Base-by-base conservation (phyloP, 73 alveolate species). In the Stentor coeruleus region DNA sequence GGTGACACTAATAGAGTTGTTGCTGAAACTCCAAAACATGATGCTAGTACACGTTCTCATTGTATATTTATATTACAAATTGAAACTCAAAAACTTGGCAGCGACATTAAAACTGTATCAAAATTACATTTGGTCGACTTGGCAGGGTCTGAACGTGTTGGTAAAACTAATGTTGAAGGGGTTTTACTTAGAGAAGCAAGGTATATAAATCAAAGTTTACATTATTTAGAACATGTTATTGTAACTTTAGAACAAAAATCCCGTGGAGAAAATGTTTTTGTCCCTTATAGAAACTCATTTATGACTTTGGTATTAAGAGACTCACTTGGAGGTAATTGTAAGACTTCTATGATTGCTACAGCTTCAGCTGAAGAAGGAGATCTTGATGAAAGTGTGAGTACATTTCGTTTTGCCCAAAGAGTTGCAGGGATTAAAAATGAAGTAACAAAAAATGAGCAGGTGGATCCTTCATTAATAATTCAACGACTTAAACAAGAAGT, bases 1-100 rank as follows among this genome's bases (percentile, higher is more conserved):
- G 99, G 99, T 59, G 99, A 98, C 88, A 97, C 98, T 3, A 98
- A 98, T 81, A 91, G 99, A 76, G 99, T 97, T 3, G 99, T 98
- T 0, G 96, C 99, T 35, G 99, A 97, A 86, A 98, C 99, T 15
- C 99, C 99, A 26, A 97, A 96, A 93, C 98, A 98, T 85, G 99
- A 98, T 88, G 99, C 99, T 2, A 94, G 99, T 41, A 98, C 99
- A 28, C 86, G 99, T 30, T 97, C 99, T 26, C 99, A 98, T 90
- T 98, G 99, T 86, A 93, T 98, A 75, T 98, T 98, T 89, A 97
- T 97, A 89, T 92, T 98, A 31, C 93, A 95, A 91, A 89, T 98
- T 26, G 99, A 98, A 93, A 90, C 98, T 76, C 94, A 97, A 60
- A 92, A 96, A 86, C 90, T 92, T 3, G 99, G 99, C 58, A 94